Conservation (phyloP, 495 filamentous ascomycete genomes). For the Achaetomiella virescens region DNA sequence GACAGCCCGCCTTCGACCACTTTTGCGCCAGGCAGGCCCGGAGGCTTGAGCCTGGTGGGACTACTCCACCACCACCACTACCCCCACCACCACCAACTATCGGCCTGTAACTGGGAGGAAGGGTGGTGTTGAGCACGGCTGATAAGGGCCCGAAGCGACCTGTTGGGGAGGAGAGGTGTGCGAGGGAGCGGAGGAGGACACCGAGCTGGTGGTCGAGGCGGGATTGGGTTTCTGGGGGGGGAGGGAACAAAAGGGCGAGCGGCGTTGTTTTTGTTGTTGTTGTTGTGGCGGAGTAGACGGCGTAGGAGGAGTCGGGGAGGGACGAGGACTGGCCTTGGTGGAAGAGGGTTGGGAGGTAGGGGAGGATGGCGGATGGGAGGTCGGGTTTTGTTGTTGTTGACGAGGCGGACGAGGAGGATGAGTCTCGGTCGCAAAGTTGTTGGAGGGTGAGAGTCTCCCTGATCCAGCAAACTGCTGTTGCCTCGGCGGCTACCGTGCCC, state of each 20-base stretch:
- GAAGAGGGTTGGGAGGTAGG: slow-evolving; percentile 25
- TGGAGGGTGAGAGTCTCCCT: slow-evolving; percentile 4
- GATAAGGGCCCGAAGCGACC: slow-evolving; percentile 33
- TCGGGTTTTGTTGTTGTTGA: background rate
- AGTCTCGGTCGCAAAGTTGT: background rate
- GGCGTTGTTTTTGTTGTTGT: slow-evolving; percentile 2
- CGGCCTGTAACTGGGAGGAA: no score
- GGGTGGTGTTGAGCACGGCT: slow-evolving; percentile 17
- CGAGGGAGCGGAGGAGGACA: slow-evolving; percentile 29
- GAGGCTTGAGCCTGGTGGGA: no score
- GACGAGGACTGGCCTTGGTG: slow-evolving; percentile 21
- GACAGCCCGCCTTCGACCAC: background rate
- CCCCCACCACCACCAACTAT: no score
- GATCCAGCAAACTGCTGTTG: slow-evolving; percentile 29
- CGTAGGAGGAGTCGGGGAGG: slow-evolving; percentile 26
- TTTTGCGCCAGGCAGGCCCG: background rate
- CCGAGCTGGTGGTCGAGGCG: slow-evolving; percentile 31
- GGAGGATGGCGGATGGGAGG: background rate
- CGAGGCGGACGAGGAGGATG: background rate
- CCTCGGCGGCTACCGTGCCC: slow-evolving; percentile 29
- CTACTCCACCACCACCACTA: no score
- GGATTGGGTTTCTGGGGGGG: slow-evolving; percentile 17
- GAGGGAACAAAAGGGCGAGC: slow-evolving; percentile 21
- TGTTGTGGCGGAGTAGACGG: slow-evolving; percentile 22
- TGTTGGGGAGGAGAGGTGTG: slow-evolving; percentile 31